Conservation (phyloP, 164 flowering plant genomes). For the Malania oleifera region DNA sequence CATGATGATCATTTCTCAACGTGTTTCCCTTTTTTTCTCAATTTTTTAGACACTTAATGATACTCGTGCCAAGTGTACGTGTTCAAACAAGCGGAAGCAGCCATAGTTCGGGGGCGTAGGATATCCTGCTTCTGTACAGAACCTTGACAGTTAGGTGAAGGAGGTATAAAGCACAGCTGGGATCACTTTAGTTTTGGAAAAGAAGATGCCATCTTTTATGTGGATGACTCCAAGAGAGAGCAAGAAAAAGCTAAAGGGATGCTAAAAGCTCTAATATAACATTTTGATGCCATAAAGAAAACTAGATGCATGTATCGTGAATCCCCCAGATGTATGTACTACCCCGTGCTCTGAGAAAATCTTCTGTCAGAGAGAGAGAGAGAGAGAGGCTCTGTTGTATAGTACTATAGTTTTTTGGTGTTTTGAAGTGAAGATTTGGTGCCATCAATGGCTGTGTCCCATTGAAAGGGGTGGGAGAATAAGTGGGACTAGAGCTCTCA, state of each 20-base stretch:
- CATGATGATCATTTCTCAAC: neutral
- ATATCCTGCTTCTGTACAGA: conserved; percentile 18
- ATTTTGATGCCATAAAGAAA: neutral
- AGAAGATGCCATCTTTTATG: neutral
- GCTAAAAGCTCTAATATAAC: conserved; percentile 6
- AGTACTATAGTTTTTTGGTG: too few species aligned
- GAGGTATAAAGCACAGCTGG: conserved; percentile 4
- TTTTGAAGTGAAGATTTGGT: conserved; percentile 1
- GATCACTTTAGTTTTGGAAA: conserved; percentile 6
- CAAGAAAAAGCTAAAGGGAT: neutral
- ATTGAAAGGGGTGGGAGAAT: neutral
- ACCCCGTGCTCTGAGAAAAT: neutral
- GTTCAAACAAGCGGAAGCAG: conserved; percentile 43
- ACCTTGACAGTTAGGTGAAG: conserved; percentile 6
- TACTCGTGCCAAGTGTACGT: conserved; percentile 54
- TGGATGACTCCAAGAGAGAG: neutral
- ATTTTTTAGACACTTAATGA: conserved; percentile 48
- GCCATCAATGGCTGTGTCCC: conserved; percentile 8
- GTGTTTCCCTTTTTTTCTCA: neutral
- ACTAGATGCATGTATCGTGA: neutral
- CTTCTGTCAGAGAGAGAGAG: neutral
- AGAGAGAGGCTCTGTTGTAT: neutral
- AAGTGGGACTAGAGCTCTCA: conserved; percentile 5
- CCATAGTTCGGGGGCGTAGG: conserved; percentile 14
- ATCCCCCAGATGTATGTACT: too few species aligned